Evolutionary conservation across 2,329 filamentous ascomycete genomes (phyloP), one percentile per base, ranked within the genome.

Genomic region (Fusarium secorum): DNA sequence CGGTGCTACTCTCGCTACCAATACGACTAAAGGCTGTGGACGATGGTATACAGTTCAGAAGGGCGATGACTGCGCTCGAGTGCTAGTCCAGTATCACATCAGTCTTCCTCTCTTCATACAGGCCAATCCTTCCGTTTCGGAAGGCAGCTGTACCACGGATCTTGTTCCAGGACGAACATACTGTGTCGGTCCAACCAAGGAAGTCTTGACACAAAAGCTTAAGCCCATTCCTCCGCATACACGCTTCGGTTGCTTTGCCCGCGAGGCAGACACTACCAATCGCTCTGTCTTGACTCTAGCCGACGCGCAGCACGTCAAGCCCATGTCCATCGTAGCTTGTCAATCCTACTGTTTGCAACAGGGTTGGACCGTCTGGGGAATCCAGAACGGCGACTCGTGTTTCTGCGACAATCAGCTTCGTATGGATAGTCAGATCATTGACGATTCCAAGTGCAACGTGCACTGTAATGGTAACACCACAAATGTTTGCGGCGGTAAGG

Each of bases 311-410:
- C 59, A 62, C 3, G 42, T 48, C 17, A 42, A 59, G n/a, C 42
- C 49, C 17, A 60, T 60, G 51, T 56, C 58, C 0, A 28, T 60
- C 9, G 3, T 10, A 9, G 33, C 49, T 18, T 60, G 58, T 10
- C 58, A 60, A 1, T 32, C 33, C 3, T 60, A 2, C 22, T 60
- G 51, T 33, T 8, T 39, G 0, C 35, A 11, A 1, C 39, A 1
- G 11, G n/a, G 32, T 0, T 44, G 13, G 52, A 38, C 0, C 0
- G 33, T 60, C 20, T 46, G 26, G n/a, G 58, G 58, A 18, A 26
- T 56, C 0, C 51, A 60, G 3, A 56, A 60, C 14, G 58, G 58
- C 2, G 58, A 60, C 33, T 56, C 58, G 1, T 60, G 51, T 46
- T 45, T 60, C 9, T 56, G 41, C 8, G 51, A 55, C n/a, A 32